Percentiles rank a stretch among this genome's conserved stretches.
phyloP scores from a whole-genome alignment of 352 stramenopile genomes.

The Phytopythium vexans region DNA sequence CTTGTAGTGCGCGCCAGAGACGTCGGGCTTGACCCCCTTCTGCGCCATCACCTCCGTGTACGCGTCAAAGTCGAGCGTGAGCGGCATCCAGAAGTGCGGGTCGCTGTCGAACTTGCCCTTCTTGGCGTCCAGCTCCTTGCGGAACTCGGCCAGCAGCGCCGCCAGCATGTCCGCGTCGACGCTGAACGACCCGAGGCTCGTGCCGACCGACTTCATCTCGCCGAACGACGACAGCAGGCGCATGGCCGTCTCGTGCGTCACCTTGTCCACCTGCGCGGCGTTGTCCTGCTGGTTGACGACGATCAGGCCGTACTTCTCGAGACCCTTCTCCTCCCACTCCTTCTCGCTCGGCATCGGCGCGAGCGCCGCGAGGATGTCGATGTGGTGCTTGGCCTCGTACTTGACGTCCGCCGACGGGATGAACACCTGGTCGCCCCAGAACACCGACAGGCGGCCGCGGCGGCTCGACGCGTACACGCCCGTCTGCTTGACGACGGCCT shows the following conservation, averaged over 20 bases:
- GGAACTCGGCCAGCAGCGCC: constrained; percentile 93
- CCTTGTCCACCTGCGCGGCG: constrained; percentile 96
- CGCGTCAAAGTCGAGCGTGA: constrained; percentile 91
- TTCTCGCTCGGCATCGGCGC: constrained; percentile 90
- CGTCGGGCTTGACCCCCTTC: constrained; percentile 84
- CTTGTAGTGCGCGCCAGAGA: constrained; percentile 84
- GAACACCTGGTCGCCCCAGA: constrained; percentile 99
- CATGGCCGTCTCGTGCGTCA: constrained; percentile 94
- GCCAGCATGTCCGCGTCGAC: constrained; percentile 91
- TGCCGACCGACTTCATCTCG: constrained; percentile 94
- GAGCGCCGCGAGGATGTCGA: constrained; percentile 97
- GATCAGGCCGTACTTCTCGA: constrained; percentile 99
- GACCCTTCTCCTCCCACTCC: constrained; percentile 94
- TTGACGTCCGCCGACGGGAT: constrained; percentile 92
- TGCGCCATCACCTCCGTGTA: constrained; percentile 95
- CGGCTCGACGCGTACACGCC: constrained; percentile 95
- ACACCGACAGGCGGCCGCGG: constrained; percentile 94
- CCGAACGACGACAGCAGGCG: constrained; percentile 92
- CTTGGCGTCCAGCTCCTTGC: constrained; percentile 87
- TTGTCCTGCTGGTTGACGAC: constrained; percentile 93
- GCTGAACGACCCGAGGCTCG: constrained; percentile 95
- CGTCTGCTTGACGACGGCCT: constrained; percentile 98
- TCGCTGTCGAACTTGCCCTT: constrained; percentile 96
- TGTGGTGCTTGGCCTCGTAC: constrained; percentile 94
- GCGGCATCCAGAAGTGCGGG: constrained; percentile 98